Conservation (phyloP, 768 basidiomycete genomes). For the Suillus clintonianus region DNA sequence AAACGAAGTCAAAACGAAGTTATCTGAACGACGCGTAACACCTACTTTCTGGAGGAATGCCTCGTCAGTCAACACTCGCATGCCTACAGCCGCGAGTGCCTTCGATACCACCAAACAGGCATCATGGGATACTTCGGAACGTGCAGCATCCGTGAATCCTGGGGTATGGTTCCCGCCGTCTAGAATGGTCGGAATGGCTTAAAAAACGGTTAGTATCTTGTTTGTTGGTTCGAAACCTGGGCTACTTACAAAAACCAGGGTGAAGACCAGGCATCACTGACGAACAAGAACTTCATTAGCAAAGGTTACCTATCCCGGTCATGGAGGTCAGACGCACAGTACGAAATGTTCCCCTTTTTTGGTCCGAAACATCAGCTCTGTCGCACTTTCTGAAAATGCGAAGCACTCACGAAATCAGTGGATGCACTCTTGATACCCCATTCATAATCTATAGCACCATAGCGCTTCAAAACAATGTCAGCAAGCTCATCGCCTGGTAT, state of each 20-base stretch:
- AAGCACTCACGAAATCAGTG: constrained; percentile 69
- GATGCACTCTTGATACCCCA: constrained; percentile 68
- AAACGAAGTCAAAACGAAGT: neutral
- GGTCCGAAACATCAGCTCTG: neutral
- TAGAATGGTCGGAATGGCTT: constrained; percentile 67
- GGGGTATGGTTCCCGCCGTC: constrained; percentile 76
- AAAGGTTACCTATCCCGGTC: neutral
- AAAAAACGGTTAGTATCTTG: neutral
- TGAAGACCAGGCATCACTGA: constrained; percentile 56
- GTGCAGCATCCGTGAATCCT: constrained; percentile 59
- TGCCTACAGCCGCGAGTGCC: constrained; percentile 63
- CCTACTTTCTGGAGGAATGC: constrained; percentile 54
- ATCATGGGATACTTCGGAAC: constrained; percentile 55
- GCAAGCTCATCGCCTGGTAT: constrained; percentile 61
- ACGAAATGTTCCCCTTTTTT: constrained; percentile 51
- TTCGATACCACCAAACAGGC: constrained; percentile 64
- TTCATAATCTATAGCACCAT: constrained; percentile 57
- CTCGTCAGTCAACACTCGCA: constrained; percentile 65
- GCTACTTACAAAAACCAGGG: constrained; percentile 48
- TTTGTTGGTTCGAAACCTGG: neutral
- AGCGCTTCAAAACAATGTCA: constrained; percentile 53
- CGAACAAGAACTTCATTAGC: constrained; percentile 10
- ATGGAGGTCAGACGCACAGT: constrained; percentile 42
- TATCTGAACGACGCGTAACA: neutral
- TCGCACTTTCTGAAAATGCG: neutral